These are phyloP conservation scores for Coniochaeta sp. DNA, from an alignment of 2,329 filamentous ascomycete genomes.

Conservation along the genomic window DNA sequence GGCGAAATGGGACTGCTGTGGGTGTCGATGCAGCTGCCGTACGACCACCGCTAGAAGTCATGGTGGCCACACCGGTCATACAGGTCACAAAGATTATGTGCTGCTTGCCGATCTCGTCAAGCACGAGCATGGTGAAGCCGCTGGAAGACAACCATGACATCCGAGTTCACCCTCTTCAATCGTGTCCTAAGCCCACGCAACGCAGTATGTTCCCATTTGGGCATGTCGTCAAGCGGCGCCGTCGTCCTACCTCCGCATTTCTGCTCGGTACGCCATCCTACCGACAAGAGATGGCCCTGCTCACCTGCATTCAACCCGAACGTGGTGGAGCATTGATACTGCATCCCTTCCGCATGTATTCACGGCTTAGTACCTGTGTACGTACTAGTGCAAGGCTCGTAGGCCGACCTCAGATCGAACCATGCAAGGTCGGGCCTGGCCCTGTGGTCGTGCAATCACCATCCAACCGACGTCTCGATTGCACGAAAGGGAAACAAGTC, in stretches of 20 bases:
- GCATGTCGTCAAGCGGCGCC: constrained; percentile 18
- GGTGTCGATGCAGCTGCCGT: background rate
- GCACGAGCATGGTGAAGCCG: background rate
- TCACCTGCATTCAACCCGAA: background rate
- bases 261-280: constrained; percentile 1
- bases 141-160: background rate
- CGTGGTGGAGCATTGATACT: background rate
- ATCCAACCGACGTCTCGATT: background rate
- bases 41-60: background rate
- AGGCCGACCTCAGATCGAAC: background rate
- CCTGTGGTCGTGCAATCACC: background rate
- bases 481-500: background rate
- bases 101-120: background rate
- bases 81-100: background rate
- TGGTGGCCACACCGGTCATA: background rate
- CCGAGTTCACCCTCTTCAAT: background rate
- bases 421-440: background rate
- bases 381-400: background rate
- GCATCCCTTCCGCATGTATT: background rate
- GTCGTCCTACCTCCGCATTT: constrained; percentile 16
- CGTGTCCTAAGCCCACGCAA: constrained; percentile 10
- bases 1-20: background rate
- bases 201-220: constrained; percentile 18
- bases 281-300: constrained; percentile 1
- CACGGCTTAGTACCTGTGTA: background rate